Base-by-base conservation (phyloP, 177 flowering plant species). In the Vitis hybrid region DNA sequence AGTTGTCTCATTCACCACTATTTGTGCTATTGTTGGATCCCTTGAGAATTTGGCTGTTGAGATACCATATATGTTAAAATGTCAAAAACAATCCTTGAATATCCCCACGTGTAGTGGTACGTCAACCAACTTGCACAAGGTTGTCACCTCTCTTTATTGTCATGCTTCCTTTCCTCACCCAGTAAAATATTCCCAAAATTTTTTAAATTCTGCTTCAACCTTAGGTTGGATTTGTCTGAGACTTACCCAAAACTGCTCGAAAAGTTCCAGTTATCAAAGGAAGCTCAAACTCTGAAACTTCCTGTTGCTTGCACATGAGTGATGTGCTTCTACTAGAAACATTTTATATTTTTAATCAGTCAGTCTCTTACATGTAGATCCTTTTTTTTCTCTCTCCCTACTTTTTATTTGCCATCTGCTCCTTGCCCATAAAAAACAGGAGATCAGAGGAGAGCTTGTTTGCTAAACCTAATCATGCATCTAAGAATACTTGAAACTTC, bases 1-100 rank as follows among this genome's bases (percentile, higher is more conserved):
- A 5, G n/a, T 12, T 19, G 2, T 26, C 15, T 60, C 10, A 26
- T 49, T 12, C 52, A 50, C 9, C 8, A 56, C 40, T 7, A 21
- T 17, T 2, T 15, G n/a, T 63, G 23, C 13, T 34, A 51, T 40
- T 40, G 17, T 18, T 58, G 17, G 23, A 58, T 23, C 10, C 9
- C 21, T 17, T 58, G 61, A 58, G 61, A 58, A 18, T 26, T 34
- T 62, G 64, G 57, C 57, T 65, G 45, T 40, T 40, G 45, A 40
- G 45, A 40, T 40, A 40, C 45, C 45, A 40, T 40, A 40, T 40
- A 40, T 40, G 45, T 40, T 40, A 40, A 40, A 40, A 40, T 40
- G 30, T 40, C 8, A 40, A 40, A 40, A 40, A 40, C 6, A 54
- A 3, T 54, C 17, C 15, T 54, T 54, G 19, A 40, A 40, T 40